Evolutionary conservation across 2,329 filamentous ascomycete genomes (phyloP).

Genomic region (Penicillium expansum): DNA sequence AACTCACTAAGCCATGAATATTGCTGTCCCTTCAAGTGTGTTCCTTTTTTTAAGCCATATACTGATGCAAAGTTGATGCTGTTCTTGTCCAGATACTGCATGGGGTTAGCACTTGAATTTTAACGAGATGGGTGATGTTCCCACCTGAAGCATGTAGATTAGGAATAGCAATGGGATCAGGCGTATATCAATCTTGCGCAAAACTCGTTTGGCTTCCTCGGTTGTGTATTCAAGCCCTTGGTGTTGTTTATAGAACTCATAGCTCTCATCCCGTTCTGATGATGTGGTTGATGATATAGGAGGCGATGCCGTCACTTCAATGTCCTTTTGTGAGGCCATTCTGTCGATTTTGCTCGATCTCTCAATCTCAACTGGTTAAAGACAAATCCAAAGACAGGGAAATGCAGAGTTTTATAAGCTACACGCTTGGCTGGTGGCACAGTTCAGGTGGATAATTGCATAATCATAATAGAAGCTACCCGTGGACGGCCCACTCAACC

Average conservation of each 20-base stretch:
- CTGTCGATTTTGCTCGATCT: not conserved
- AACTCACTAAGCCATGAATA: constrained; percentile 31
- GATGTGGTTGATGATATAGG: constrained; percentile 8
- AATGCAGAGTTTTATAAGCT: not conserved
- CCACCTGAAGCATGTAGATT: constrained; percentile 60
- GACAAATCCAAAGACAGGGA: not conserved
- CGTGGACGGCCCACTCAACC: not conserved
- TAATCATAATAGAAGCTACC: not conserved
- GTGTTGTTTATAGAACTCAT: constrained; percentile 35
- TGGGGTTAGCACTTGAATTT: not conserved
- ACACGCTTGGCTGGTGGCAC: not conserved
- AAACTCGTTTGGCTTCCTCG: constrained; percentile 34
- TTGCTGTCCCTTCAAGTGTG: constrained; percentile 24
- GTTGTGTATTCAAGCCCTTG: constrained; percentile 23
- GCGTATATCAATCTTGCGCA: constrained; percentile 56
- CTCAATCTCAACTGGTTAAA: too few species aligned
- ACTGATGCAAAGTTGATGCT: constrained; percentile 45
- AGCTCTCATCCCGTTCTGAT: constrained; percentile 37
- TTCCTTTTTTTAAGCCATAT: constrained; percentile 32
- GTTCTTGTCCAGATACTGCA: constrained; percentile 54
- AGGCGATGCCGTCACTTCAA: constrained; percentile 10
- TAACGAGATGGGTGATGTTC: not conserved
- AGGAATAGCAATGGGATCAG: constrained; percentile 58
- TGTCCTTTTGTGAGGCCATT: constrained; percentile 7
- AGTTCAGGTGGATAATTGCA: constrained; percentile 1